Evolutionary conservation across 257 asterid species (phyloP).

Genomic region (Solanum tarapatanum): DNA sequence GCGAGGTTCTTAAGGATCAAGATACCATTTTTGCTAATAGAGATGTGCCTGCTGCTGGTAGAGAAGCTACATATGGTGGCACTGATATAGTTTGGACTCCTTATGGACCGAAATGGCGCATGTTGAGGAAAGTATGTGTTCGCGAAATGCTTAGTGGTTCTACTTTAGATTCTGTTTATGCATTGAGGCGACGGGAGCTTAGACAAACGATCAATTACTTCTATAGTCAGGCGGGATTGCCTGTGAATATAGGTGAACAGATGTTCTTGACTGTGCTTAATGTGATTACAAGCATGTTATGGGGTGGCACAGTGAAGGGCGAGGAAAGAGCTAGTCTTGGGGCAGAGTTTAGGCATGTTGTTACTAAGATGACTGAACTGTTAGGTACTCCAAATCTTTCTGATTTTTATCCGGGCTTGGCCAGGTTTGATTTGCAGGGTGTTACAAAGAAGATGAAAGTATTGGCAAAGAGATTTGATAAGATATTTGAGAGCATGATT

Average conservation of each 20-base stretch:
- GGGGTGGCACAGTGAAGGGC: slow-evolving; percentile 65
- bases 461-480: slow-evolving; percentile 34
- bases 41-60: slow-evolving; percentile 54
- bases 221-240: slow-evolving; percentile 13
- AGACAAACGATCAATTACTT: slow-evolving; percentile 33
- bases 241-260: slow-evolving; percentile 51
- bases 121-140: slow-evolving; percentile 55
- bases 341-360: slow-evolving; percentile 46
- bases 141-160: slow-evolving; percentile 47
- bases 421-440: slow-evolving; percentile 63
- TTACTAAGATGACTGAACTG: slow-evolving; percentile 35
- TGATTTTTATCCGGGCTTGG: slow-evolving; percentile 55
- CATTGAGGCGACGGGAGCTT: slow-evolving; percentile 36
- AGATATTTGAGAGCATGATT: slow-evolving; percentile 42
- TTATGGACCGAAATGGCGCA: slow-evolving; percentile 69
- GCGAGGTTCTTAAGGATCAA: slow-evolving; percentile 52
- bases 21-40: slow-evolving; percentile 62
- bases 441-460: slow-evolving; percentile 35
- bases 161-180: slow-evolving; percentile 42
- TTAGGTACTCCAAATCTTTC: slow-evolving; percentile 54
- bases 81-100: slow-evolving; percentile 55
- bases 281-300: slow-evolving; percentile 66
- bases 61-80: slow-evolving; percentile 56
- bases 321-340: slow-evolving; percentile 42
- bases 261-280: slow-evolving; percentile 54